Evolutionary conservation across 345 rosid genomes (phyloP), one percentile per base, ranked within the genome.

Genomic region (Syzygium aqueum): DNA sequence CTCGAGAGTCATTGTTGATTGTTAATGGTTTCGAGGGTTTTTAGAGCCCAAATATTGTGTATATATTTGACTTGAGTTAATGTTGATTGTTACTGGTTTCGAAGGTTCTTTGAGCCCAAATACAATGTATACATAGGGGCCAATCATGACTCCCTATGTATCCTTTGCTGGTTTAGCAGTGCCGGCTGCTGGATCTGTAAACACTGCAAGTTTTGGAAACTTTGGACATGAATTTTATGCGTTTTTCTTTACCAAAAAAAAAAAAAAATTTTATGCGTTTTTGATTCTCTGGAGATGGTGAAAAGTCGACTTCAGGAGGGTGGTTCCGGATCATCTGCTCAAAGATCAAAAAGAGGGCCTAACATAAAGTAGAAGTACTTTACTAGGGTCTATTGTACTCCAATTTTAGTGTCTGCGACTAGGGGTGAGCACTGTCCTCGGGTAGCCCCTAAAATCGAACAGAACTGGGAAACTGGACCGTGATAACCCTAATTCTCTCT

Each of bases 331-430:
- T 27, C 19, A 14, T 61, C 33, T 53, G 50, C 23, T 77, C 67
- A n/a, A 43, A 54, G 89, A 61, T 88, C 84, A 21, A 89, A 88
- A 80, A 43, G 51, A 54, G 43, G 37, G 46, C 53, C 2, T 77
- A 10, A 63, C 40, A 61, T 86, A 84, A 85, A 86, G 91, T 86
- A 65, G 17, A 89, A 28, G 13, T 61, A 61, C 67, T 61, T 61
- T 13, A 61, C 30, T n/a, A 13, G 67, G 67, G 67, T 27, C 28
- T n/a, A 13, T 51, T 51, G 19, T 61, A 27, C 27, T 88, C 51
- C 78, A 51, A 46, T n/a, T 61, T 61, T 0, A 27, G 8, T 61
- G 67, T 61, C n/a, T 6, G 16, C 5, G n/a, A 87, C 43, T 63
- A 86, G 15, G 49, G 86, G 19, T 61, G 67, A 61, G 30, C 65